Evolutionary conservation across 1,284 basidiomycete species (phyloP), one percentile per base, ranked within the genome.

Genomic region (Ceratobasidium theobromae): DNA sequence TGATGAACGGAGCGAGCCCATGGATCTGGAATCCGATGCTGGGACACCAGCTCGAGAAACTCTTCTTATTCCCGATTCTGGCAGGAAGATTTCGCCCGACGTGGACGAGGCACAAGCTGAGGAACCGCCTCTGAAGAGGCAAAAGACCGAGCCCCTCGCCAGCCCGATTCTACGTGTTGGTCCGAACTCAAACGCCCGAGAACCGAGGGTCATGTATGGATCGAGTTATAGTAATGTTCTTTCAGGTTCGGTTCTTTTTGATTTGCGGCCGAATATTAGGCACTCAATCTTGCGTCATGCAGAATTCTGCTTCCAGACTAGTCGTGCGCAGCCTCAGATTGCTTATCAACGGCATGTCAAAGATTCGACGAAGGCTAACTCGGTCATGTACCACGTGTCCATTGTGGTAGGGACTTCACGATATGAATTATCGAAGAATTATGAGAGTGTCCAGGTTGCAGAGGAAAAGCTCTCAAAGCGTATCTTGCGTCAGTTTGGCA

Each of bases 401-500:
- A 21, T 51, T 18, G 23, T 49, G 3, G 21, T 62, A 11, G 46
- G 46, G 14, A 38, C 30, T 4, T 12, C 25, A 18, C 57, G 57
- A 3, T 62, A 49, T 33, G 57, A 62, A 27, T 33, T 62, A 14
- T 62, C 57, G 32, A 62, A 62, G 25, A 28, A 49, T 4, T 62
- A 62, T 16, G 57, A 62, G 18, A 62, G 46, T 16, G 45, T 62
- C 21, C 18, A 62, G 21, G 21, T 35, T 11, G 57, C 45, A 8
- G 57, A 62, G 46, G 57, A 62, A 25, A 62, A 62, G 33, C 21
- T 62, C 8, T 49, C 57, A 4, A 62, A 62, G 41, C 57, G 57
- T 25, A 62, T 62, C 25, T 33, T 62, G 11, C 49, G 46, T 21
- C 46, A 35, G 16, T 62, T 62, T 28, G 57, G 57, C 4, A 30